These are phyloP conservation scores for Fraxinus sp. DNA, from an alignment of 305 asterid species.

Conservation along the genomic window DNA sequence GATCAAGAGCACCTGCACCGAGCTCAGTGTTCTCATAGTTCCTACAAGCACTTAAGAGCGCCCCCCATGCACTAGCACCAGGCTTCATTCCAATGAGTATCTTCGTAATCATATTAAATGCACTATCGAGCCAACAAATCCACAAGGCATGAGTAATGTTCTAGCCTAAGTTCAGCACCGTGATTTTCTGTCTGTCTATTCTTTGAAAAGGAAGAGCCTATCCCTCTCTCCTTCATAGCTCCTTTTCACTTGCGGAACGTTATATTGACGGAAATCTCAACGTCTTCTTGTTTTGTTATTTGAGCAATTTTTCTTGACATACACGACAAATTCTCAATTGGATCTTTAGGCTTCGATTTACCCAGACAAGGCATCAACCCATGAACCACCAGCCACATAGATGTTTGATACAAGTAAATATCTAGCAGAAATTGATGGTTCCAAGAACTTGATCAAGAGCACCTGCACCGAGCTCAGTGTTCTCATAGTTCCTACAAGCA, in stretches of 20 bases:
- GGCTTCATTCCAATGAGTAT: slow-evolving; percentile 42
- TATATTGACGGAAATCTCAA: too few species aligned
- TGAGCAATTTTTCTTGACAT: too few species aligned
- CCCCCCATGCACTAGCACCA: slow-evolving; percentile 82
- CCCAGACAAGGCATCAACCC: slow-evolving; percentile 47
- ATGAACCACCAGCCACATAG: slow-evolving; percentile 64
- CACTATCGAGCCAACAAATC: slow-evolving; percentile 85
- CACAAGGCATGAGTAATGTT: slow-evolving; percentile 81
- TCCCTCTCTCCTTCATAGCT: too few species aligned
- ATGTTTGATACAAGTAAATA: slow-evolving; percentile 70
- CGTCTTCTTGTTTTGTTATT: too few species aligned
- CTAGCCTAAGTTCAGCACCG: slow-evolving; percentile 14
- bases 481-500: slow-evolving; percentile 66
- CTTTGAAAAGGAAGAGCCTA: too few species aligned
- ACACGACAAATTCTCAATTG: too few species aligned
- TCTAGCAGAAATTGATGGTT: slow-evolving; percentile 70
- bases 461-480: slow-evolving; percentile 35
- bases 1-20: slow-evolving; percentile 41
- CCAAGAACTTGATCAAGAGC: slow-evolving; percentile 59
- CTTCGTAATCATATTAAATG: slow-evolving; percentile 51
- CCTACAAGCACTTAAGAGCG: slow-evolving; percentile 77
- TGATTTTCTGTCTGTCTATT: too few species aligned
- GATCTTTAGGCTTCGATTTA: too few species aligned
- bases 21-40: slow-evolving; percentile 47
- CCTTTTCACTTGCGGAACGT: too few species aligned